Percentiles rank a stretch among this genome's conserved stretches.
Evolutionary conservation across 768 basidiomycete species (phyloP).

Genomic region (Panaeolus papilionaceus): DNA sequence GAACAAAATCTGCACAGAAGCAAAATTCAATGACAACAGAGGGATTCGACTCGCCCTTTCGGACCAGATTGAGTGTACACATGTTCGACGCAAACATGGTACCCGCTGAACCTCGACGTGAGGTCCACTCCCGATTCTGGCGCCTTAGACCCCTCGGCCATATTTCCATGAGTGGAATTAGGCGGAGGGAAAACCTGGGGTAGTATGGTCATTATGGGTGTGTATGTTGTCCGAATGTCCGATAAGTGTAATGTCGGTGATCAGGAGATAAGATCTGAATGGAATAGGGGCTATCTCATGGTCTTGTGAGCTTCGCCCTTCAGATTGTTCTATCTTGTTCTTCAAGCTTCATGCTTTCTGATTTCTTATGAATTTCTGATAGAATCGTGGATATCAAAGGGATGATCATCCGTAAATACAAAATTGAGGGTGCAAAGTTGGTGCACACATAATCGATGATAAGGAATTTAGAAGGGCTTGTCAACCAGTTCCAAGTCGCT

Average conservation of each 20-base stretch:
- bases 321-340: too few species aligned
- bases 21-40: constrained; percentile 18
- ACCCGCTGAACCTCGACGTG: background rate
- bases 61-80: constrained; percentile 32
- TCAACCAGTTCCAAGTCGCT: background rate
- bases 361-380: too few species aligned
- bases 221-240: too few species aligned
- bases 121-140: constrained; percentile 50
- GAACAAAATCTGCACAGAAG: background rate
- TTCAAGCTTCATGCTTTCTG: too few species aligned
- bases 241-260: too few species aligned
- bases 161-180: constrained; percentile 30
- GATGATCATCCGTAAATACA: background rate
- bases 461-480: too few species aligned
- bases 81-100: too few species aligned
- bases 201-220: background rate
- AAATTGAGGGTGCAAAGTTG: background rate
- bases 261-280: too few species aligned
- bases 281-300: too few species aligned
- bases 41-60: constrained; percentile 43
- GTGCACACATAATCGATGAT: background rate
- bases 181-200: background rate
- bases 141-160: constrained; percentile 69
- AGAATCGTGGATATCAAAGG: background rate
- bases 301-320: too few species aligned